phyloP scores from a whole-genome alignment of 345 rosid species.

The Streptanthus diversifolius region DNA sequence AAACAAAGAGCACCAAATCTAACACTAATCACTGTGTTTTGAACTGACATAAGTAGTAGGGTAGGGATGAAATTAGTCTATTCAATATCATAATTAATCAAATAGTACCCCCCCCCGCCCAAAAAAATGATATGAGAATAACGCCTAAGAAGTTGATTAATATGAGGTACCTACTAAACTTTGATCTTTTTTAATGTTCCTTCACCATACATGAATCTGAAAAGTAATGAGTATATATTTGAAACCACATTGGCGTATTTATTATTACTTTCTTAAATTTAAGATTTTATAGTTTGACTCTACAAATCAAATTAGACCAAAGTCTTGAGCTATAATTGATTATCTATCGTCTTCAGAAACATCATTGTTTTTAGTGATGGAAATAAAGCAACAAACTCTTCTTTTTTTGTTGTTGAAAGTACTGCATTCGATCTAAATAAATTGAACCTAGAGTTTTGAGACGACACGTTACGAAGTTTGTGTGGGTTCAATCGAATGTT shows the following conservation, averaged over 20 bases:
- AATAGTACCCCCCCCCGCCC: slow-evolving; percentile 7
- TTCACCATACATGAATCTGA: slow-evolving; percentile 32
- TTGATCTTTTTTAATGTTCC: slow-evolving; percentile 25
- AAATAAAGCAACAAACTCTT: background rate
- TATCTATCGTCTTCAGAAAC: background rate
- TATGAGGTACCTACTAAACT: slow-evolving; percentile 28
- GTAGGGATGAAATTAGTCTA: slow-evolving; percentile 22
- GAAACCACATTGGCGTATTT: slow-evolving; percentile 7
- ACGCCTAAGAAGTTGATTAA: slow-evolving; percentile 20
- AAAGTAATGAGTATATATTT: slow-evolving; percentile 28
- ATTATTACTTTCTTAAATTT: background rate
- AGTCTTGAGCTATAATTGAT: background rate
- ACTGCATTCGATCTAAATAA: background rate
- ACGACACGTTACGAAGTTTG: slow-evolving; percentile 8
- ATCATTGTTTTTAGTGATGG: background rate
- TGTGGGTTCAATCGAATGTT: background rate
- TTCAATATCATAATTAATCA: slow-evolving; percentile 14
- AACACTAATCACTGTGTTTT: slow-evolving; percentile 27
- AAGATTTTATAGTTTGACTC: slow-evolving; percentile 6
- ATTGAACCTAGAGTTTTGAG: background rate
- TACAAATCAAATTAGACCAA: slow-evolving; percentile 6
- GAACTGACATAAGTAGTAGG: slow-evolving; percentile 23
- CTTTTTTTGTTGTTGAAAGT: background rate
- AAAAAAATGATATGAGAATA: background rate
- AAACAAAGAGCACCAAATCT: slow-evolving; percentile 31